Base-by-base conservation (phyloP, 140 eudicot species). In the Eryngium alpinum region DNA sequence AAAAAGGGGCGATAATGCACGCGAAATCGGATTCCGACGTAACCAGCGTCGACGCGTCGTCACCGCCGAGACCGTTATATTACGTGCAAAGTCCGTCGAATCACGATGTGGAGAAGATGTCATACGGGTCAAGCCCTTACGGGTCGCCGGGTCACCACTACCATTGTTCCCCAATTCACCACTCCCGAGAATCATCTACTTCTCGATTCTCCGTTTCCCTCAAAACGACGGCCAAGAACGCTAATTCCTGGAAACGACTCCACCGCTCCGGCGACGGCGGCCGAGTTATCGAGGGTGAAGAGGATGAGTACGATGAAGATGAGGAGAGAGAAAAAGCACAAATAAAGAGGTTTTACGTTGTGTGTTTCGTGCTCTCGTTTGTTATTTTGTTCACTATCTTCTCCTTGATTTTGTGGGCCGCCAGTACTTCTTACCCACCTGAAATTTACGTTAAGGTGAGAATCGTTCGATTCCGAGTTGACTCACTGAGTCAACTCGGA, bases 111-210 rank as follows among this genome's bases (percentile, higher is more conserved):
- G 97, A 94, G 80, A 94, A 92, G 38, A 85, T 92, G 92, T 92
- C 98, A 5, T 90, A 85, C 75, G 93, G 89, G 53, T 91, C 97
- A 0, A 89, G 93, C 83, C 97, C 97, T 1, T 86, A 82, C 38
- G 97, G 86, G 18, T 93, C 97, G 2, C 97, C 97, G 49, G 75
- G 75, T 10, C 63, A 92, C 9, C 92, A 89, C 77, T 91, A 93
- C 89, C 98, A 88, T 78, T 93, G 93, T 33, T 91, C 98, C 22
- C 98, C 98, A 15, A 85, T 91, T 21, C 98, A 94, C 90, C 98
- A 94, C 62, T 94, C 97, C 57, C 89, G 96, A 11, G 97, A 94
- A 71, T 94, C 97, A 25, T 94, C 98, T 33, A 88, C 94, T 59
- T 91, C 98, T 0, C 79, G 97, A 16, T 94, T 89, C 80, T 93